Percentiles rank a stretch among this genome's conserved stretches.
phyloP scores from a whole-genome alignment of 805 yeast genomes.

The Pichia manshurica region DNA sequence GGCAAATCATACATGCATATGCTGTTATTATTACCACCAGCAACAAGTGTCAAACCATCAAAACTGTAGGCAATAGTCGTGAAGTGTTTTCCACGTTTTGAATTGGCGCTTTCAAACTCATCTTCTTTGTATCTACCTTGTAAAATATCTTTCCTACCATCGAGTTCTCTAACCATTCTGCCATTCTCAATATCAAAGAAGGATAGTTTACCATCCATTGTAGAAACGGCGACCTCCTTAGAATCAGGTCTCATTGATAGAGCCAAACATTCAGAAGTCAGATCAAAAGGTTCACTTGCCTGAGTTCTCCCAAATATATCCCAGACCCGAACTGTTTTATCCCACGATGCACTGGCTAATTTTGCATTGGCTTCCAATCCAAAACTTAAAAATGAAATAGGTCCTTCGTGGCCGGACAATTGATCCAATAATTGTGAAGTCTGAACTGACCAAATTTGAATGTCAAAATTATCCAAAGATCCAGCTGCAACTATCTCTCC shows the following conservation, averaged over 20 bases:
- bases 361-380: conserved; percentile 65
- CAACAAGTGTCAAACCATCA: conserved; percentile 82
- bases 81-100: conserved; percentile 80
- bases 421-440: conserved; percentile 87
- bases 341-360: conserved; percentile 94
- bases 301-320: conserved; percentile 82
- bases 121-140: conserved; percentile 82
- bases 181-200: conserved; percentile 82
- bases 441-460: conserved; percentile 96
- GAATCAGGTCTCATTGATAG: conserved; percentile 88
- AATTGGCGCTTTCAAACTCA: conserved; percentile 71
- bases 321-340: conserved; percentile 91
- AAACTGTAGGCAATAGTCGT: conserved; percentile 77
- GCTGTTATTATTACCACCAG: conserved; percentile 90
- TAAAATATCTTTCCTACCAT: conserved; percentile 79
- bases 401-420: conserved; percentile 92
- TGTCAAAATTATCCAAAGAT: conserved; percentile 80
- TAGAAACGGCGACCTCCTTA: conserved; percentile 80
- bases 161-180: conserved; percentile 75
- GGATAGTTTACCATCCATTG: conserved; percentile 81
- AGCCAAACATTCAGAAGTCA: conserved; percentile 76
- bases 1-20: conserved; percentile 87
- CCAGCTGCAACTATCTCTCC: conserved; percentile 98
- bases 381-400: conserved; percentile 81
- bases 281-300: conserved; percentile 84